Evolutionary conservation across 2,329 filamentous ascomycete species (phyloP), one percentile per base, ranked within the genome.

Genomic region (Furcasterigmium sp.): DNA sequence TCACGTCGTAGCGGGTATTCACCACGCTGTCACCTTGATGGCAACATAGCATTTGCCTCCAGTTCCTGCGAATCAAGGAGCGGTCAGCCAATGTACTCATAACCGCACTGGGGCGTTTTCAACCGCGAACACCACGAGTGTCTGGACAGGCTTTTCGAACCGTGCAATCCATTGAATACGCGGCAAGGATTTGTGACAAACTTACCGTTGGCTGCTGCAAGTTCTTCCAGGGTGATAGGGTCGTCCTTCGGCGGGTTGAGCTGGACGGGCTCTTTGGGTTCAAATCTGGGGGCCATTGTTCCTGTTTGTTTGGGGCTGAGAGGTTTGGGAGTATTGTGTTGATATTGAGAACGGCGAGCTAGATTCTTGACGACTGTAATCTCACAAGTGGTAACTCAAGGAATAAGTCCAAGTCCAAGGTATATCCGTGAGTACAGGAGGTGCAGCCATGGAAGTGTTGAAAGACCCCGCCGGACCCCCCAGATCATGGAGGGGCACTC

Each of bases 201-300:
- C n/a, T n/a, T 73, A 95, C 93, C 93, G 61, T 93, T 81, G 55
- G 88, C 89, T 62, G 85, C 84, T 30, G 84, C 75, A 49, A 98
- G 75, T 55, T 91, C 82, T 46, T 93, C 87, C 2, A 75, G 58
- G n/a, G 83, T 82, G 56, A 98, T 96, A 29, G 79, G 78, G 56
- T 96, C 91, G 59, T 89, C 78, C 69, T 94, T 97, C 13, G 93
- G 93, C 29, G 89, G 84, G 45, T 85, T 75, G 46, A 98, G 79
- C 45, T 82, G 68, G 47, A 93, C 84, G 3, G 87, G 77, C 21
- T 71, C 69, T 66, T 93, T 94, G 35, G 89, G 88, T 61, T 87
- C 84, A 56, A 94, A 94, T 54, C 78, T 84, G 50, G 74, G 77
- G 47, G 73, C 62, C 78, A 82, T 82, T 49, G 45, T 64, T 18